Base-by-base conservation (phyloP, 345 rosid genomes). In the Gossypium rotundifolium region DNA sequence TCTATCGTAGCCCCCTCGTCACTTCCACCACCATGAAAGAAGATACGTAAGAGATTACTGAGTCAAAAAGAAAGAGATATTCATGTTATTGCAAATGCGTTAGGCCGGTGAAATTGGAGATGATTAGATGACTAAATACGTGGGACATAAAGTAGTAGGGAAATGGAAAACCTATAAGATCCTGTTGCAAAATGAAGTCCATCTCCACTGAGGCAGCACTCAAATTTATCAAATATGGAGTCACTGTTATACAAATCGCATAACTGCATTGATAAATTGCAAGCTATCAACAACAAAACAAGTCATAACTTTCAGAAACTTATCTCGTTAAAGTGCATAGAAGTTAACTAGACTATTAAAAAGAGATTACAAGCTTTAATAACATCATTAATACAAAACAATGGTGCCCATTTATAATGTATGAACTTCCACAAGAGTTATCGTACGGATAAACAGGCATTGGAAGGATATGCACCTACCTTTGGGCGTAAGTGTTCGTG, bases 211-310 rank as follows among this genome's bases (percentile, higher is more conserved):
- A 86, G 23, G 80, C 86, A 88, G 84, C 94, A 89, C 48, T 83
- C 89, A 79, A 89, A 89, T 78, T 88, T 89, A 76, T 89, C 94
- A 76, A 89, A 89, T 80, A 89, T 88, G 62, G 86, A 75, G 74
- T 89, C 91, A 42, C 83, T 75, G 74, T 86, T 83, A 77, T 89
- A 89, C 75, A 88, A 73, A 42, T 89, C 91, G 51, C 84, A 79
- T 16, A 89, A 77, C 94, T 89, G 90, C 86, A 82, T 33, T 42
- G 57, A 74, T 62, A 75, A 74, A 65, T 38, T 44, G 25, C 46
- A 65, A 57, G 61, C 45, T 42, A 40, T 72, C 70, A 73, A 53
- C 9, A 53, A 53, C 5, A n/a, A 53, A 53, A 53, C 55, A 52
- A n/a, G 18, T 51, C 6, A 12, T 33, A 33, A 33, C 40, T 33